These are phyloP conservation scores for Craterostigma plantagineum DNA, from an alignment of 257 asterid genomes.

Conservation along the genomic window DNA sequence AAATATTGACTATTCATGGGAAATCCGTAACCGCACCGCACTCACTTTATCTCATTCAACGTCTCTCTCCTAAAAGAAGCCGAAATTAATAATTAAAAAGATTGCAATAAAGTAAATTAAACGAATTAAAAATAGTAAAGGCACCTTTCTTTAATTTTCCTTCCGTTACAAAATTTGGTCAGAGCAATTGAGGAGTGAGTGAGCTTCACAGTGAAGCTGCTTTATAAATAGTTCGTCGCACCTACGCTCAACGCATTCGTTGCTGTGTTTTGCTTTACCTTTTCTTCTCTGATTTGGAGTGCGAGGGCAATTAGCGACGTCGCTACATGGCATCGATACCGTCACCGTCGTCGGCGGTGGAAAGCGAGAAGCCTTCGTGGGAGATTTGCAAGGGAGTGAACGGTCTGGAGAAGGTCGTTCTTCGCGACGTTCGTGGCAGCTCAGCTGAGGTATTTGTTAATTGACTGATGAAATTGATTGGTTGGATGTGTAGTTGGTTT, in stretches of 20 bases:
- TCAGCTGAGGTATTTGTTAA: conserved; percentile 64
- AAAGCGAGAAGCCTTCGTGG: conserved; percentile 22
- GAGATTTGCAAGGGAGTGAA: conserved; percentile 55
- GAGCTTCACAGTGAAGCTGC: conserved; percentile 8
- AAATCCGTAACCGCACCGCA: too few species aligned
- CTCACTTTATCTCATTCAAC: too few species aligned
- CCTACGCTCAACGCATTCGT: conserved; percentile 1
- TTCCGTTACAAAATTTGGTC: too few species aligned
- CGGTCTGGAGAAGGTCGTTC: conserved; percentile 80
- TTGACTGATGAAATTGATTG: not conserved
- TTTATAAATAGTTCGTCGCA: conserved; percentile 6
- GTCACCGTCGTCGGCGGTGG: conserved; percentile 5
- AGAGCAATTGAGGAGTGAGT: too few species aligned
- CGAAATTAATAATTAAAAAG: conserved; percentile 4
- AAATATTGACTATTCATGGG: too few species aligned
- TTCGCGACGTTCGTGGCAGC: conserved; percentile 77
- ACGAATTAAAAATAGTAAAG: conserved; percentile 1
- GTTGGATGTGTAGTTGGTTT: conserved; percentile 6
- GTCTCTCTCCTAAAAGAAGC: too few species aligned
- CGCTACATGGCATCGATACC: conserved; percentile 18
- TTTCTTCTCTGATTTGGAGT: not conserved
- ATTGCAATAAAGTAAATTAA: conserved; percentile 10
- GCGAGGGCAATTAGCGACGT: conserved; percentile 17
- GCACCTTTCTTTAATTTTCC: too few species aligned
- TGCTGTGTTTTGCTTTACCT: not conserved